Conservation (phyloP, 1,284 basidiomycete species). For the Ustilago esculenta region DNA sequence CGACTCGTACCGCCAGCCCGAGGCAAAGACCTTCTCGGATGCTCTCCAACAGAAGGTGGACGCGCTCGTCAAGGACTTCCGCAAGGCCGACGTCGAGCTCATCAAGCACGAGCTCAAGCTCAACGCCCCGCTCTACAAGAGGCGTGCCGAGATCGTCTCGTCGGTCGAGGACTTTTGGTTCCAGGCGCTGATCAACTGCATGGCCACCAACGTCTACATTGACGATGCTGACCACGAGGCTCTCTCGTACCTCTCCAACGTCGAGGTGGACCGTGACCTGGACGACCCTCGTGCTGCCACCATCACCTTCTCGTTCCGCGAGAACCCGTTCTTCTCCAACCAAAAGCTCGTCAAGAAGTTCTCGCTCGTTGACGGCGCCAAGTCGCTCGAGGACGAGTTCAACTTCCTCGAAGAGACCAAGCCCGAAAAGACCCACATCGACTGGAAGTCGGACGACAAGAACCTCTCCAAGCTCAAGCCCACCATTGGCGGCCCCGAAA, state of each 20-base stretch:
- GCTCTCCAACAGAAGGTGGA: conserved; percentile 47
- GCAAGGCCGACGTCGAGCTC: conserved; percentile 52
- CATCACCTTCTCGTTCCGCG: conserved; percentile 60
- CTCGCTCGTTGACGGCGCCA: conserved; percentile 50
- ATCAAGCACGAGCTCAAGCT: conserved; percentile 59
- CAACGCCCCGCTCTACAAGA: conserved; percentile 58
- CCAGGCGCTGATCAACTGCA: conserved; percentile 62
- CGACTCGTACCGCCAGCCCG: conserved; percentile 39
- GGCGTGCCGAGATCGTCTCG: conserved; percentile 57
- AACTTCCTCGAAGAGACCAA: conserved; percentile 60
- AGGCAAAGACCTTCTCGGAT: conserved; percentile 46
- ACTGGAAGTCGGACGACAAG: conserved; percentile 82
- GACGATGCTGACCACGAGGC: conserved; percentile 62
- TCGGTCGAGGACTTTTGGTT: conserved; percentile 62
- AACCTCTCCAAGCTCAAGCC: conserved; percentile 81
- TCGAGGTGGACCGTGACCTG: conserved; percentile 53
- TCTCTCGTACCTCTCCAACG: conserved; percentile 56
- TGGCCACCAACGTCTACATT: conserved; percentile 62
- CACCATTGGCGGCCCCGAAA: conserved; percentile 68
- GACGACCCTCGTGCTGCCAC: conserved; percentile 59
- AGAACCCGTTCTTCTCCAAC: conserved; percentile 60
- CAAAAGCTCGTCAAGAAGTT: conserved; percentile 62
- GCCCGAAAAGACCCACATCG: conserved; percentile 71
- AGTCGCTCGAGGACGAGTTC: conserved; percentile 53
- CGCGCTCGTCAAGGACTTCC: conserved; percentile 51